Percentiles rank a stretch among this genome's conserved stretches.
These are phyloP conservation scores for Helotiales sp. DNA, from an alignment of 2,329 filamentous ascomycete species.

Conservation along the genomic window DNA sequence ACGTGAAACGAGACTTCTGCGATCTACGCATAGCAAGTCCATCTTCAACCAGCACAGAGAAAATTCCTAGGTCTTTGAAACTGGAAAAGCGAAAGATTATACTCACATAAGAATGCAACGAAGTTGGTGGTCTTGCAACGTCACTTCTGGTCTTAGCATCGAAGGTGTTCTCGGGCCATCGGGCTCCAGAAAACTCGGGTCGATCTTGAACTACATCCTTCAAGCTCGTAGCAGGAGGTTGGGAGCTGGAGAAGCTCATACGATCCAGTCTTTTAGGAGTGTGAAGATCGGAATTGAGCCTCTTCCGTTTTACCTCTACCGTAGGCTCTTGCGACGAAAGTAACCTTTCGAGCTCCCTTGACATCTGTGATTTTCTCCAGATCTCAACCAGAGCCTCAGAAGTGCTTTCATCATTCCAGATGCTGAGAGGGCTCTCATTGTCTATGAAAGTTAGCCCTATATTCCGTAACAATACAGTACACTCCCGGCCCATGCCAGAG, in stretches of 20 bases:
- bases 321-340: conserved; percentile 30
- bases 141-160: conserved; percentile 5
- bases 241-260: neutral
- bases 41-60: too few species aligned
- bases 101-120: conserved; percentile 8
- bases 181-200: neutral
- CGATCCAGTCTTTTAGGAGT: conserved; percentile 9
- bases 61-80: neutral
- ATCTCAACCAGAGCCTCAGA: conserved; percentile 31
- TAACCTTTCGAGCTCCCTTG: conserved; percentile 32
- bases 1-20: too few species aligned
- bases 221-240: neutral
- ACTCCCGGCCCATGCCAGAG: too few species aligned
- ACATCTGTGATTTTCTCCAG: conserved; percentile 35
- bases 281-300: conserved; percentile 25
- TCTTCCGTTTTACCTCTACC: conserved; percentile 29
- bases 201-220: neutral
- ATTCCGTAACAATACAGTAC: too few species aligned
- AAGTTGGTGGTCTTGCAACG: conserved; percentile 1
- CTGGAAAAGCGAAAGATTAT: neutral
- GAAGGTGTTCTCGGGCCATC: conserved; percentile 5
- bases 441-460: neutral
- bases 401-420: conserved; percentile 33
- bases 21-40: too few species aligned
- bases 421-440: conserved; percentile 32